Evolutionary conservation across 2,329 filamentous ascomycete genomes (phyloP).

Genomic region (Pseudogymnoascus sp.): DNA sequence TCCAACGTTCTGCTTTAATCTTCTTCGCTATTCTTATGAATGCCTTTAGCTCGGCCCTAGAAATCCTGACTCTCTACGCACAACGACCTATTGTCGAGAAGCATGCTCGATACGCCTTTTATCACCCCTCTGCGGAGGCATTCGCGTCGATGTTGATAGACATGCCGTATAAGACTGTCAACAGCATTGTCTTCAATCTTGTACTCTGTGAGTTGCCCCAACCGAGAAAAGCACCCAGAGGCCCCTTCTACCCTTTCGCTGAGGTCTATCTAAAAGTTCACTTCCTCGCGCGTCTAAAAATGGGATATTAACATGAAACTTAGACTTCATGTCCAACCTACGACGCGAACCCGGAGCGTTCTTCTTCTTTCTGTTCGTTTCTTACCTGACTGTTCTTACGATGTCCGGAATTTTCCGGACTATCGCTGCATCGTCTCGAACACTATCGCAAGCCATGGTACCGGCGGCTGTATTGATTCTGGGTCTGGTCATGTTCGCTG

Average conservation of each 20-base stretch:
- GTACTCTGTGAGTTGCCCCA: constrained; percentile 80
- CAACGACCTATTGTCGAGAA: constrained; percentile 88
- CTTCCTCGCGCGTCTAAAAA: constrained; percentile 65
- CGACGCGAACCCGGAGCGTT: constrained; percentile 62
- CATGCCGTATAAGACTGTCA: constrained; percentile 69
- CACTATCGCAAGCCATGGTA: constrained; percentile 58
- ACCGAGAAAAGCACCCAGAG: constrained; percentile 57
- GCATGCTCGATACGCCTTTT: constrained; percentile 74
- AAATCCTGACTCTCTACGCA: constrained; percentile 55
- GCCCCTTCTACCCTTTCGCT: constrained; percentile 47
- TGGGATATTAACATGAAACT: not conserved
- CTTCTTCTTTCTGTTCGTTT: constrained; percentile 59
- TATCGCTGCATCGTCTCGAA: constrained; percentile 67
- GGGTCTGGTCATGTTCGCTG: constrained; percentile 35
- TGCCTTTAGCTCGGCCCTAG: constrained; percentile 44
- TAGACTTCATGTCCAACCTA: constrained; percentile 67
- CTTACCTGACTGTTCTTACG: constrained; percentile 26
- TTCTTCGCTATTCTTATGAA: constrained; percentile 64
- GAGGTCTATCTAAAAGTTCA: constrained; percentile 55
- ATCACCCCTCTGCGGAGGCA: constrained; percentile 80
- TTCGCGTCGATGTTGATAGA: constrained; percentile 78
- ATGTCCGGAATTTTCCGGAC: constrained; percentile 82
- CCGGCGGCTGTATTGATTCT: constrained; percentile 46
- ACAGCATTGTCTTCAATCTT: constrained; percentile 68
- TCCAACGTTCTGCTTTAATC: constrained; percentile 52